Conservation (phyloP, 1,284 basidiomycete species). For the Ganoderma meredithae region DNA sequence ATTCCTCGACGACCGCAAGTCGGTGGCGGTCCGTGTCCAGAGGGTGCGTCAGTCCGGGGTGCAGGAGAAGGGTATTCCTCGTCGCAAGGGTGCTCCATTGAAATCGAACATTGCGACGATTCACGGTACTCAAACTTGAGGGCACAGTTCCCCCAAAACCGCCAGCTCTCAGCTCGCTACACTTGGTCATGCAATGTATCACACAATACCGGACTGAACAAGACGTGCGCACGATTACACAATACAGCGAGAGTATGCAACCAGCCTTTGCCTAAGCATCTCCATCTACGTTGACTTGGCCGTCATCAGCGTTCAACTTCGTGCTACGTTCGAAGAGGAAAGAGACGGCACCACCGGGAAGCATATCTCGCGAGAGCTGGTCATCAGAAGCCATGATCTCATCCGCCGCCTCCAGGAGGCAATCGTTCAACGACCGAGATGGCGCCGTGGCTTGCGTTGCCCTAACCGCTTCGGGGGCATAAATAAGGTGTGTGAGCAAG, state of each 20-base stretch:
- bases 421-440: slow-evolving; percentile 17
- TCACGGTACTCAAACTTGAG: not conserved
- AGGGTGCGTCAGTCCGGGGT: slow-evolving; percentile 18
- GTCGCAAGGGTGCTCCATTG: slow-evolving; percentile 6
- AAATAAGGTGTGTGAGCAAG: slow-evolving; percentile 63
- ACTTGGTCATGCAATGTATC: not conserved
- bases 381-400: slow-evolving; percentile 16
- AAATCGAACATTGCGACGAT: slow-evolving; percentile 19
- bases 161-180: no score
- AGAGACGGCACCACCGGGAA: slow-evolving; percentile 30
- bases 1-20: slow-evolving; percentile 25
- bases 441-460: slow-evolving; percentile 19
- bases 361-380: slow-evolving; percentile 18
- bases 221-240: slow-evolving; percentile 1
- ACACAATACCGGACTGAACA: not conserved
- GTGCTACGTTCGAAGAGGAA: slow-evolving; percentile 33
- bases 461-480: slow-evolving; percentile 39
- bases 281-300: slow-evolving; percentile 15
- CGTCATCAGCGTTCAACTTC: slow-evolving; percentile 16
- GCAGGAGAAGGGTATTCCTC: slow-evolving; percentile 16
- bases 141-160: not conserved
- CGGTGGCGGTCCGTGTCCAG: slow-evolving; percentile 23
- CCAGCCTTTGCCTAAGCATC: slow-evolving; percentile 4
- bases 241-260: not conserved
- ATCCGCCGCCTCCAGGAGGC: slow-evolving; percentile 21